phyloP scores from a whole-genome alignment of 805 yeast genomes.

The Schizosaccharomyces japonicus region DNA sequence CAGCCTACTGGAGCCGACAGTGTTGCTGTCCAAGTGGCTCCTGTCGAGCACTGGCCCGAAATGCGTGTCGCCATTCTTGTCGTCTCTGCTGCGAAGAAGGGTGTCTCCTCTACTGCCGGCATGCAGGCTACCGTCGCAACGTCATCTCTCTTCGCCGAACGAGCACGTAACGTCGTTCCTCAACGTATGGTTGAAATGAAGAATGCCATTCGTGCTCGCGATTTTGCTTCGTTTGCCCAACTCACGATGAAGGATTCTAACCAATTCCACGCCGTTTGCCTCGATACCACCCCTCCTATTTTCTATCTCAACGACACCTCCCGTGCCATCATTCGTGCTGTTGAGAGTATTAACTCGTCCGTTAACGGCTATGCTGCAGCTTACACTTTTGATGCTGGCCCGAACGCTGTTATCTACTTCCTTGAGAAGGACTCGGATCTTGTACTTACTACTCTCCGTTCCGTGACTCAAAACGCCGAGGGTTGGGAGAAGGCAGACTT shows the following conservation, averaged over 20 bases:
- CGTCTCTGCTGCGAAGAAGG: conserved; percentile 81
- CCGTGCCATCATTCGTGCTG: conserved; percentile 49
- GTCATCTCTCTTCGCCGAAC: conserved; percentile 59
- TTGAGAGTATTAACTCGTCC: conserved; percentile 49
- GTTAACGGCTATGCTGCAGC: conserved; percentile 58
- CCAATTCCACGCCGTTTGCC: conserved; percentile 93
- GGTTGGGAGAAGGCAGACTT: conserved; percentile 40
- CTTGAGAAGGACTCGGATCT: conserved; percentile 47
- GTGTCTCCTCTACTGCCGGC: conserved; percentile 81
- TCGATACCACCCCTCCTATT: conserved; percentile 88
- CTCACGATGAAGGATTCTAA: conserved; percentile 91
- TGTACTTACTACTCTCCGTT: conserved; percentile 46
- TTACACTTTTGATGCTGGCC: conserved; percentile 97
- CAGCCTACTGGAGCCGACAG: conserved; percentile 66
- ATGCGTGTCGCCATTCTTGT: conserved; percentile 84
- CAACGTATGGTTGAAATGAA: conserved; percentile 64
- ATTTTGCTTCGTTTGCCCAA: conserved; percentile 62
- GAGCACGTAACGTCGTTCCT: conserved; percentile 70
- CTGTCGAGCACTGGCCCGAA: conserved; percentile 66
- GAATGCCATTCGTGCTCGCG: conserved; percentile 41
- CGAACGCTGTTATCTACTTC: conserved; percentile 90
- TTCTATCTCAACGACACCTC: conserved; percentile 84
- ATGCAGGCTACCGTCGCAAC: conserved; percentile 90
- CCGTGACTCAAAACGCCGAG: conserved; percentile 28
- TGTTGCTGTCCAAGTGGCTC: conserved; percentile 77